A percentile compares a stretch with the other conserved stretches of the same genome.
Conservation (phyloP, 164 flowering plant species). For the Piper longum region DNA sequence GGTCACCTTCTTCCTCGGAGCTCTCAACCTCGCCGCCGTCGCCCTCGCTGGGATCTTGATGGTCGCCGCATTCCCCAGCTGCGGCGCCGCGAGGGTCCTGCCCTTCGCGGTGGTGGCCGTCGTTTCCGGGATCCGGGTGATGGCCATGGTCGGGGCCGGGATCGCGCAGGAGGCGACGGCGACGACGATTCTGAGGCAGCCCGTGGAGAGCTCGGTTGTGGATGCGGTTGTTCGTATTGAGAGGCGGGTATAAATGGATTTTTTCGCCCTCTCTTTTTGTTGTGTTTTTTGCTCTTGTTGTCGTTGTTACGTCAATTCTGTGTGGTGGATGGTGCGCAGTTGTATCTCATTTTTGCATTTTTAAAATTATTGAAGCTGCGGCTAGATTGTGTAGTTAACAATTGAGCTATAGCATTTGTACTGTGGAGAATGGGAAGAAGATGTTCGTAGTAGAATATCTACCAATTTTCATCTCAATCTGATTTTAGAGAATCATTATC, state of each 20-base stretch:
- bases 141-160: constrained; percentile 14
- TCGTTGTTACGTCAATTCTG: too few species aligned
- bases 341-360: too few species aligned
- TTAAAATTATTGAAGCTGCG: too few species aligned
- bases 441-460: too few species aligned
- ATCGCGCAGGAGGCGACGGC: constrained; percentile 56
- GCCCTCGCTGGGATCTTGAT: neutral
- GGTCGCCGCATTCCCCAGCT: neutral
- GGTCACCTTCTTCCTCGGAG: neutral
- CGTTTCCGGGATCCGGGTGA: neutral
- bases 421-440: too few species aligned
- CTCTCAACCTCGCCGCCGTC: neutral
- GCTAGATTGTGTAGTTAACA: too few species aligned
- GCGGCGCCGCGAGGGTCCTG: neutral
- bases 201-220: constrained; percentile 13
- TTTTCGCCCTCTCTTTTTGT: neutral
- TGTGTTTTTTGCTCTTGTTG: neutral
- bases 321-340: too few species aligned
- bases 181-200: constrained; percentile 19
- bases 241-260: constrained; percentile 34
- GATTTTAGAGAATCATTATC: too few species aligned
- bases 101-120: neutral
- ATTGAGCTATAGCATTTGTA: too few species aligned
- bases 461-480: too few species aligned
- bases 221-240: constrained; percentile 39